Conservation (phyloP, 1,284 basidiomycete species). For the Apiotrichum akiyoshidainum region DNA sequence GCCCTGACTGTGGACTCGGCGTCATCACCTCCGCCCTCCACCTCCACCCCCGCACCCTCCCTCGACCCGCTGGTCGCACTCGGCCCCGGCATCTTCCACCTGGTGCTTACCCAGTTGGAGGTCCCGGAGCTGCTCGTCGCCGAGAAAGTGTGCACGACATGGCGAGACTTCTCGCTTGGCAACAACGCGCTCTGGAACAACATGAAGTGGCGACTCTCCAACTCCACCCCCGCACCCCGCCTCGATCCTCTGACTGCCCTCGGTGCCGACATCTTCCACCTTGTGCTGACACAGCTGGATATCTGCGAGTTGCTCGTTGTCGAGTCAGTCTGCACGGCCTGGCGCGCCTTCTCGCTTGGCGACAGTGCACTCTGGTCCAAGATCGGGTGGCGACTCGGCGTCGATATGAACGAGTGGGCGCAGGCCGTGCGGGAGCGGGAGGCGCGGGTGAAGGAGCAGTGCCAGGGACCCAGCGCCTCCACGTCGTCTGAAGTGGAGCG, state of each 20-base stretch:
- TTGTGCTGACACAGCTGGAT: constrained; percentile 28
- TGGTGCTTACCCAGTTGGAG: constrained; percentile 28
- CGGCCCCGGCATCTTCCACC: constrained; percentile 32
- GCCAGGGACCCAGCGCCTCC: no score
- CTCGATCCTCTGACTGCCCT: constrained; percentile 33
- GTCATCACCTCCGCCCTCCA: not conserved
- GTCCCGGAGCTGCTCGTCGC: constrained; percentile 18
- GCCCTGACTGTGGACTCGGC: no score
- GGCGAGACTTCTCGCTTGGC: no score
- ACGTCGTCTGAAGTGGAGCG: no score
- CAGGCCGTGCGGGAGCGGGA: not conserved
- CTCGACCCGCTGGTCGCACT: constrained; percentile 33
- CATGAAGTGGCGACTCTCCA: no score
- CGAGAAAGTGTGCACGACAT: constrained; percentile 17
- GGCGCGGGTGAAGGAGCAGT: not conserved
- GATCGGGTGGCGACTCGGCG: constrained; percentile 17
- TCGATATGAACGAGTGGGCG: constrained; percentile 17
- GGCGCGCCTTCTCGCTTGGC: constrained; percentile 24
- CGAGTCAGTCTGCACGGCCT: constrained; percentile 21
- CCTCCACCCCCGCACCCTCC: not conserved
- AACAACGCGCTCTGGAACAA: no score
- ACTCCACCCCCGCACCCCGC: not conserved
- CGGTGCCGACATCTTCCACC: constrained; percentile 33
- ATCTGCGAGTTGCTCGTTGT: constrained; percentile 17
- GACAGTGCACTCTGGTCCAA: constrained; percentile 22